Percentiles rank a stretch among this genome's conserved stretches.
phyloP scores from a whole-genome alignment of 2,329 filamentous ascomycete genomes.

The Colletotrichum cordylinicola region DNA sequence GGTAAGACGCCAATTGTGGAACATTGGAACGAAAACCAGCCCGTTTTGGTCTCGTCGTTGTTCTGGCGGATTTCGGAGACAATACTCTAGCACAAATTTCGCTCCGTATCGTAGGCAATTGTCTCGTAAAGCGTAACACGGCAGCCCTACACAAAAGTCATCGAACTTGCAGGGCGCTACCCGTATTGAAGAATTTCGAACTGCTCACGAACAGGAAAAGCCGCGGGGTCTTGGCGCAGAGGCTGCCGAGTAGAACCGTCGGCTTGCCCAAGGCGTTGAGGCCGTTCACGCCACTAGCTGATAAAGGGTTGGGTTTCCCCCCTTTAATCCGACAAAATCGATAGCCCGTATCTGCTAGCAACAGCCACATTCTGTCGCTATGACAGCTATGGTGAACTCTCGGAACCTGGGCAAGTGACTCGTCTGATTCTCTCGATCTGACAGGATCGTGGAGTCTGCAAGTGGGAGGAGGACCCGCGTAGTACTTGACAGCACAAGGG shows the following conservation, averaged over 20 bases:
- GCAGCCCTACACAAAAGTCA: not conserved
- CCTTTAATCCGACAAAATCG: not conserved
- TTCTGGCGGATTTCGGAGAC: not conserved
- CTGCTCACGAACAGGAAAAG: not conserved
- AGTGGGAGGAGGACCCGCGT: not conserved
- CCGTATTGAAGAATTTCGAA: not conserved
- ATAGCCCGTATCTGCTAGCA: constrained; percentile 15
- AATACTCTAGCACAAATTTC: not conserved
- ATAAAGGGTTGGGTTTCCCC: not conserved
- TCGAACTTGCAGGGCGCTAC: not conserved
- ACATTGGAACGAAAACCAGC: not conserved
- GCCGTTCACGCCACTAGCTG: not conserved
- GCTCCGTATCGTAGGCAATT: not conserved
- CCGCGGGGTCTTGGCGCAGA: not conserved
- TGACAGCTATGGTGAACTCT: not conserved
- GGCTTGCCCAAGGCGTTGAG: not conserved
- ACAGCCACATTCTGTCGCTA: constrained; percentile 16
- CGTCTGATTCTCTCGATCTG: not conserved
- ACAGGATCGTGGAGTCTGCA: not conserved
- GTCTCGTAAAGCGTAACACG: not conserved
- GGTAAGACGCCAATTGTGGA: not conserved
- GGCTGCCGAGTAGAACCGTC: not conserved
- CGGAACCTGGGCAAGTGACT: not conserved
- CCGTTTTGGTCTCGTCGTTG: not conserved
- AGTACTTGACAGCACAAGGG: not conserved